A percentile compares a stretch with the other conserved stretches of the same genome.
These are phyloP conservation scores for Macrolepiota albuminosa DNA, from an alignment of 768 basidiomycete species.

Conservation along the genomic window DNA sequence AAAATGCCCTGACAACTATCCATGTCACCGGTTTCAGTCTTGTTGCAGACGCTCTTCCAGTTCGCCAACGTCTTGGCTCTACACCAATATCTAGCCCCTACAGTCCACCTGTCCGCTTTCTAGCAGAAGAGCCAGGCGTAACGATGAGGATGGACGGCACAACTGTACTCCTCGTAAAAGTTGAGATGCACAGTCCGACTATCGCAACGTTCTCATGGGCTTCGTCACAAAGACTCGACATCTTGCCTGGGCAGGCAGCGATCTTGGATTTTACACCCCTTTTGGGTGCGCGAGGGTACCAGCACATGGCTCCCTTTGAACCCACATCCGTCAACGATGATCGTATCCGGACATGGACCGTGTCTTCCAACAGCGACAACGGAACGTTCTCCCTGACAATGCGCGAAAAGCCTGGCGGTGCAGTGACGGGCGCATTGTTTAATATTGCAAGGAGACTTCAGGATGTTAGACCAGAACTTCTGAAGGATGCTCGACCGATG, in stretches of 20 bases:
- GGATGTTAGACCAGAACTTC: slow-evolving; percentile 33
- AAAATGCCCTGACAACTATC: slow-evolving; percentile 45
- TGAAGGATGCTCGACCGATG: slow-evolving; percentile 35
- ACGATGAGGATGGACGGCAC: slow-evolving; percentile 24
- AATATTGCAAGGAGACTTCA: slow-evolving; percentile 38
- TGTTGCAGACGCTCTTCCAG: slow-evolving; percentile 50
- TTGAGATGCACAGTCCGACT: slow-evolving; percentile 40
- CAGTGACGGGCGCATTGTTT: slow-evolving; percentile 54
- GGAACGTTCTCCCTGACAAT: slow-evolving; percentile 44
- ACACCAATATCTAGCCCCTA: slow-evolving; percentile 39
- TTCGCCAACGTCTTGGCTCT: slow-evolving; percentile 33
- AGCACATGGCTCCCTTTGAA: slow-evolving; percentile 45
- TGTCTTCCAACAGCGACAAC: slow-evolving; percentile 34
- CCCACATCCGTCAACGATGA: slow-evolving; percentile 52
- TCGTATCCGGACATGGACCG: slow-evolving; percentile 61
- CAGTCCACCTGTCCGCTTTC: slow-evolving; percentile 50
- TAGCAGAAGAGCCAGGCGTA: slow-evolving; percentile 41
- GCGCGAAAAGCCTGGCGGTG: slow-evolving; percentile 47
- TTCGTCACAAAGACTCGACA: slow-evolving; percentile 25
- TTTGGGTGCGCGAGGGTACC: slow-evolving; percentile 40
- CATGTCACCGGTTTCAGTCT: slow-evolving; percentile 47
- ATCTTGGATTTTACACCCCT: slow-evolving; percentile 51
- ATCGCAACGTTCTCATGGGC: slow-evolving; percentile 54
- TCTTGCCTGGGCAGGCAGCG: slow-evolving; percentile 46
- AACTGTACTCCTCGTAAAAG: slow-evolving; percentile 30